Evolutionary conservation across 164 flowering plant genomes (phyloP).

Genomic region (Magnolia sinica): DNA sequence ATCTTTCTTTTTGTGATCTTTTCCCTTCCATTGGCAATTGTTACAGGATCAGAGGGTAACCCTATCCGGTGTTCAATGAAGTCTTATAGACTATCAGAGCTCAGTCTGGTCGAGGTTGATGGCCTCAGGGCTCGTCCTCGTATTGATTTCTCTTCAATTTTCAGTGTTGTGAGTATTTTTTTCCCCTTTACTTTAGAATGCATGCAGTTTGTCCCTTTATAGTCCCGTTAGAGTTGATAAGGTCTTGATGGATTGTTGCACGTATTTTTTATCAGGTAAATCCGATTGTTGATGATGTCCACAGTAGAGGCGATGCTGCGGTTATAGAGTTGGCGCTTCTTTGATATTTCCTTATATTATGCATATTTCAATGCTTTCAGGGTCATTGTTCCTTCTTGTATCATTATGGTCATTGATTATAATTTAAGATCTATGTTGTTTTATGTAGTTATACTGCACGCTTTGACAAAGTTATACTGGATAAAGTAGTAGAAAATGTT

Average conservation of each 20-base stretch:
- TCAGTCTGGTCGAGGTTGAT: constrained; percentile 50
- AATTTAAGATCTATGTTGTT: constrained; percentile 3
- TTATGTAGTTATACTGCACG: constrained; percentile 60
- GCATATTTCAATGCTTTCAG: too few relatives aligned
- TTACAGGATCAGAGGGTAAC: constrained; percentile 25
- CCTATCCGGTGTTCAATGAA: constrained; percentile 68
- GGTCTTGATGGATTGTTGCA: not conserved
- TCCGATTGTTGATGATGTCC: constrained; percentile 91
- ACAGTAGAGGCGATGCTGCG: constrained; percentile 82
- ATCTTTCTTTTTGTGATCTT: not conserved
- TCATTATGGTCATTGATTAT: not conserved
- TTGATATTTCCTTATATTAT: constrained; percentile 7
- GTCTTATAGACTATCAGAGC: constrained; percentile 75
- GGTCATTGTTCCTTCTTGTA: not conserved
- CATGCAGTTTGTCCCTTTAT: not conserved
- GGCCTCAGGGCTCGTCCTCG: constrained; percentile 84
- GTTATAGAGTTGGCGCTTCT: constrained; percentile 72
- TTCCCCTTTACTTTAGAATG: not conserved
- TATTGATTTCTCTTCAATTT: constrained; percentile 88
- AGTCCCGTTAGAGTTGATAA: not conserved
- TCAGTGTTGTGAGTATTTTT: constrained; percentile 47
- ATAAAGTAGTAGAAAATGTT: constrained; percentile 58
- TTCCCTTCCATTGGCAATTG: not conserved
- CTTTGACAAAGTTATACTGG: constrained; percentile 80
- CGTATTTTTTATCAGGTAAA: constrained; percentile 44